phyloP scores from a whole-genome alignment of 306 rosid species.

The Cicer chorassanicum region DNA sequence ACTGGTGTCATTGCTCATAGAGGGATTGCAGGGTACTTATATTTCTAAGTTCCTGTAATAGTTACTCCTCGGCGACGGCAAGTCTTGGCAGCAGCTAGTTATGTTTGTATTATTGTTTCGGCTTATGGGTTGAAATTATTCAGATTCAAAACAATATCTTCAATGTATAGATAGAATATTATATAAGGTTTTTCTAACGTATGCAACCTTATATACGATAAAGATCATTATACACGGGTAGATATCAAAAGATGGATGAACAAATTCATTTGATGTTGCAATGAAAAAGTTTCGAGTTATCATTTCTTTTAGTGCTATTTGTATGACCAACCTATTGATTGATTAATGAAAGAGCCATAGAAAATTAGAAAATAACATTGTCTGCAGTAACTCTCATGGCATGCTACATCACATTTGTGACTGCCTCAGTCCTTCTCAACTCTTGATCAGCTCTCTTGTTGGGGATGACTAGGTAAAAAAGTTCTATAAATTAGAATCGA shows the following conservation, averaged over 20 bases:
- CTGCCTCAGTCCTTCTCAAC: no score
- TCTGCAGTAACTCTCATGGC: background rate
- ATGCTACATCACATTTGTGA: background rate
- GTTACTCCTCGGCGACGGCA: background rate
- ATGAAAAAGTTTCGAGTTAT: conserved; percentile 1
- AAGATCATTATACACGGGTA: background rate
- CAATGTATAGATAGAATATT: conserved; percentile 44
- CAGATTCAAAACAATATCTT: conserved; percentile 34
- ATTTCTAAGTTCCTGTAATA: conserved; percentile 9
- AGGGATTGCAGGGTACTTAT: conserved; percentile 32
- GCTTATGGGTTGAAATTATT: conserved; percentile 25
- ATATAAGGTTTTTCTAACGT: background rate
- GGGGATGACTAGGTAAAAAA: no score
- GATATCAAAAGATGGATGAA: conserved; percentile 32
- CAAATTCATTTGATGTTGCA: conserved; percentile 33
- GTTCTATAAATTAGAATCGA: no score
- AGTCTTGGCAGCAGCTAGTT: conserved; percentile 43
- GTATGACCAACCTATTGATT: background rate
- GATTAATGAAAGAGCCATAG: background rate
- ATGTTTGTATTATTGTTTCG: conserved; percentile 19
- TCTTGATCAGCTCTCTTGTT: no score
- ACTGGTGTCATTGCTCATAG: background rate
- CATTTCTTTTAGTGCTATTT: background rate
- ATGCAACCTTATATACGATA: background rate
- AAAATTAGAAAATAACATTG: background rate